Conservation (phyloP, 1,284 basidiomycete species). For the Ceratobasidium sp. region DNA sequence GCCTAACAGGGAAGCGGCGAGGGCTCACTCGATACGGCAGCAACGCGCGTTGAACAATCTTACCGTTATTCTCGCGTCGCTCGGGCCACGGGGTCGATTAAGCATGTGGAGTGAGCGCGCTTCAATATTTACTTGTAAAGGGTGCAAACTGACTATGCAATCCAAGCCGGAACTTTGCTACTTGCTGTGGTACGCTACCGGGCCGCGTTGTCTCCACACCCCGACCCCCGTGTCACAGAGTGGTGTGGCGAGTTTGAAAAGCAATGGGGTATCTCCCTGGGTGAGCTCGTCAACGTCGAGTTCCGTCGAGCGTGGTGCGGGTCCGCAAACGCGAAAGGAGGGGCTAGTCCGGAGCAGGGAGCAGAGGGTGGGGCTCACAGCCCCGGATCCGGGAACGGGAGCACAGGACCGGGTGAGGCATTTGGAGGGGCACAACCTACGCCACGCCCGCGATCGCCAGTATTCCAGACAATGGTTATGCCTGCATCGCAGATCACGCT, state of each 20-base stretch:
- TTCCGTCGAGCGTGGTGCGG: constrained; percentile 43
- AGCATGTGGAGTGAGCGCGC: constrained; percentile 70
- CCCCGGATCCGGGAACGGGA: neutral
- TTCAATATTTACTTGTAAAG: neutral
- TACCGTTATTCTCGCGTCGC: constrained; percentile 66
- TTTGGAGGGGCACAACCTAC: neutral
- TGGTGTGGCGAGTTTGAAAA: constrained; percentile 45
- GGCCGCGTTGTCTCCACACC: constrained; percentile 21
- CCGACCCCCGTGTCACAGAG: constrained; percentile 39
- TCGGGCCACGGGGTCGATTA: constrained; percentile 71
- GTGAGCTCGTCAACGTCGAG: constrained; percentile 41
- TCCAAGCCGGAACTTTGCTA: constrained; percentile 26
- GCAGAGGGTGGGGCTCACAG: too few species aligned
- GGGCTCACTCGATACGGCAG: constrained; percentile 40
- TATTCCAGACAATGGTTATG: constrained; percentile 14
- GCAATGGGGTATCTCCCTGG: constrained; percentile 44
- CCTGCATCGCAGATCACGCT: constrained; percentile 10
- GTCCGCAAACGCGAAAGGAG: constrained; percentile 15
- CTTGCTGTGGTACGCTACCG: constrained; percentile 37
- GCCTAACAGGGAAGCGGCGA: constrained; percentile 20
- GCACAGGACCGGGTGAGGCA: neutral
- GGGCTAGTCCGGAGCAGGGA: neutral
- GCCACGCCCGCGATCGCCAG: neutral
- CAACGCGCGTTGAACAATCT: constrained; percentile 64
- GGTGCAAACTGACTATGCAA: neutral